Percentiles rank a stretch among this genome's conserved stretches.
Evolutionary conservation across 140 eudicot species (phyloP).

Genomic region (Senecio squalidus): DNA sequence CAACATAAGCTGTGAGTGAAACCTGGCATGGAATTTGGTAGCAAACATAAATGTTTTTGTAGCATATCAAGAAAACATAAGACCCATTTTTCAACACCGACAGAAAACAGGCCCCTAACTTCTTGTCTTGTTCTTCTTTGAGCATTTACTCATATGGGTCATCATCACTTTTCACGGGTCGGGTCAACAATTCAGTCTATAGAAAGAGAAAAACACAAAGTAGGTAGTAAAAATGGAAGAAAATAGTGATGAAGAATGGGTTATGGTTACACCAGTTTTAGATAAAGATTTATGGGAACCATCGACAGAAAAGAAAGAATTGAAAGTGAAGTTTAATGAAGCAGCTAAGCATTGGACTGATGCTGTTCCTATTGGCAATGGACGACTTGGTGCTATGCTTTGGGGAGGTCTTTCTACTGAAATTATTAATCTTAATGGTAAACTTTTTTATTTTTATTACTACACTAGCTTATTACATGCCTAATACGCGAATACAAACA

Average conservation of each 20-base stretch:
- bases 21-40: too few relatives aligned
- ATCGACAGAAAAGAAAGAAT: conserved; percentile 24
- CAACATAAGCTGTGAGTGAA: too few relatives aligned
- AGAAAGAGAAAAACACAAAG: neutral
- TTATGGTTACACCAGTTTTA: conserved; percentile 24
- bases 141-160: conserved; percentile 35
- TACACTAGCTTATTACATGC: too few relatives aligned
- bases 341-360: conserved; percentile 84
- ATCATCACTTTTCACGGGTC: conserved; percentile 20
- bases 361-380: conserved; percentile 90
- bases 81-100: conserved; percentile 18
- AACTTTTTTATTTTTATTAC: neutral
- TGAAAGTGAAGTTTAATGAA: conserved; percentile 50
- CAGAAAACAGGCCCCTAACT: conserved; percentile 7
- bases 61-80: neutral
- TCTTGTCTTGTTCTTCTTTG: conserved; percentile 23
- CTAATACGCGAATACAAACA: too few relatives aligned
- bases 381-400: conserved; percentile 85
- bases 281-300: conserved; percentile 39
- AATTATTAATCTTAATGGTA: conserved; percentile 82
- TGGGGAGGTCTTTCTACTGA: conserved; percentile 70
- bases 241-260: conserved; percentile 33
- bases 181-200: conserved; percentile 19
- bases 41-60: neutral
- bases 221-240: conserved; percentile 19